Evolutionary conservation across 345 rosid genomes (phyloP), one percentile per base, ranked within the genome.

Genomic region (Lepidium didymum): DNA sequence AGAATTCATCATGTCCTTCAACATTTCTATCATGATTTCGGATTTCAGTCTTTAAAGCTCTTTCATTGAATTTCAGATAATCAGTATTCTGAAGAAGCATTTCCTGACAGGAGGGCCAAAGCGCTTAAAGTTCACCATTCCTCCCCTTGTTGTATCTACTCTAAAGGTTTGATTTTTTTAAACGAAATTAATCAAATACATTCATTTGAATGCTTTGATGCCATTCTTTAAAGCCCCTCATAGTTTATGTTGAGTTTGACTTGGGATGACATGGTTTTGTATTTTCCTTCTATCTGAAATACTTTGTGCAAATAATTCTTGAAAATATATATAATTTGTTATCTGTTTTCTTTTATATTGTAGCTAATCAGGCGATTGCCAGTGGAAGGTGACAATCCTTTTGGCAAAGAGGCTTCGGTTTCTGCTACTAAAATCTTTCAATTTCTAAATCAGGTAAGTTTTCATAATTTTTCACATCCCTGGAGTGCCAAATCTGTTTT

Each of bases 31-130:
- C 12, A 61, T 4, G 29, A 54, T 52, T 58, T 69, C 56, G 61
- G 64, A 37, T 46, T 69, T 58, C 41, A 64, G 68, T 64, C 29
- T 34, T 41, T 69, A 72, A 64, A 55, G 45, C 31, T 64, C 52
- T 64, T 67, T 53, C 11, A 14, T 34, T 57, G 51, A 56, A 64
- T 79, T 80, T 83, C 90, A 94, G 99, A 88, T 94, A 65, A 81
- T 94, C 76, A 75, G 77, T 82, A 73, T 80, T 47, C 62, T 76
- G 63, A 89, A 81, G 87, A 85, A 85, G 81, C 89, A 89, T 79
- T 81, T 94, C 67, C 81, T 94, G 78, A 81, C 83, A 42, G 99
- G 97, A 67, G 99, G 99, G 62, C 90, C 93, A 66, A 94, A 77
- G 77, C 96, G 92, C 41, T 81, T 94, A 15, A 86, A 93, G 52